Conservation (phyloP, 768 basidiomycete species). For the Suillus subluteus region DNA sequence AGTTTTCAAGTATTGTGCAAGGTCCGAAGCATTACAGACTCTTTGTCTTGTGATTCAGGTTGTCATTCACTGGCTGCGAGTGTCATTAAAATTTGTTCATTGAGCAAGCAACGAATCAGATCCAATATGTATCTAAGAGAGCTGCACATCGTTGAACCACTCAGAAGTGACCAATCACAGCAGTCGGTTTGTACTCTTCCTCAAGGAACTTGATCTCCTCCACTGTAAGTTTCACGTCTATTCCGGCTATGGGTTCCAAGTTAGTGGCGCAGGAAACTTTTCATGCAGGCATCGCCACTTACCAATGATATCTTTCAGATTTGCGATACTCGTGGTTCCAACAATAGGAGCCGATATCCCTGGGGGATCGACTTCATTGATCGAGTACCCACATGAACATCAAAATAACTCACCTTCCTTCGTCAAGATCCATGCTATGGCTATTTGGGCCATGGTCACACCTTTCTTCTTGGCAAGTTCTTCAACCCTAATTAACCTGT, state of each 20-base stretch:
- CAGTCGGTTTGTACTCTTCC: conserved; percentile 46
- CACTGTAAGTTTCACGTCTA: conserved; percentile 46
- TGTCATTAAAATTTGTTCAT: neutral
- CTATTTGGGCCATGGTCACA: conserved; percentile 46
- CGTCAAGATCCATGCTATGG: conserved; percentile 42
- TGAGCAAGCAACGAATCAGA: neutral
- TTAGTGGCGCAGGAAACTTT: conserved; percentile 10
- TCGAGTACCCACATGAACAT: neutral
- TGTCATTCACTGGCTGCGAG: neutral
- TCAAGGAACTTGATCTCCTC: conserved; percentile 54
- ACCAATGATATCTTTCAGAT: conserved; percentile 46
- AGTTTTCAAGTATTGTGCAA: neutral
- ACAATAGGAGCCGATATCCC: conserved; percentile 48
- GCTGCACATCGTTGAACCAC: neutral
- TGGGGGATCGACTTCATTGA: conserved; percentile 11
- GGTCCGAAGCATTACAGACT: neutral
- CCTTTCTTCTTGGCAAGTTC: conserved; percentile 41
- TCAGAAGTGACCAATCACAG: conserved; percentile 42
- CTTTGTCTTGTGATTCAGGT: neutral
- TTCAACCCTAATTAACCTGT: conserved; percentile 36
- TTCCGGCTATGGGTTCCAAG: conserved; percentile 25
- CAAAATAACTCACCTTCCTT: conserved; percentile 30
- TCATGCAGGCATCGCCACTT: conserved; percentile 11
- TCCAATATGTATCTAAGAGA: neutral
- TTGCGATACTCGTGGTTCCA: conserved; percentile 44